These are phyloP conservation scores for Lepidopterella palustris DNA, from an alignment of 495 filamentous ascomycete species.

Conservation along the genomic window DNA sequence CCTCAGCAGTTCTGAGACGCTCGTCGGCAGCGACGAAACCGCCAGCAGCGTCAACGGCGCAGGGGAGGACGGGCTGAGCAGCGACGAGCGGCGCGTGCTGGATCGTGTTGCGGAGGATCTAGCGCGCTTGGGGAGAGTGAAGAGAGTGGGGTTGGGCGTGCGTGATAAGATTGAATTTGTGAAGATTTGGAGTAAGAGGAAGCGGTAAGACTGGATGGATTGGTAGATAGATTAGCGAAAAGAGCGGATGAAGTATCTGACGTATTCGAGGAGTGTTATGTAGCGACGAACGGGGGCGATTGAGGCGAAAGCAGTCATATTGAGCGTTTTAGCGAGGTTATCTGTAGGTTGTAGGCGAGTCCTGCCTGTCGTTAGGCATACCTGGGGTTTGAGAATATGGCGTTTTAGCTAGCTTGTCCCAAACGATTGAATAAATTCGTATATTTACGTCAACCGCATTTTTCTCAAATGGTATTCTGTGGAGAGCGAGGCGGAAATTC, in stretches of 20 bases:
- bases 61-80: constrained; percentile 25
- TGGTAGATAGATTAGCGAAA: not conserved
- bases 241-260: no score
- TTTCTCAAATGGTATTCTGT: no score
- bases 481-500: no score
- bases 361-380: no score
- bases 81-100: constrained; percentile 53
- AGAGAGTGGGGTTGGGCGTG: constrained; percentile 77
- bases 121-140: constrained; percentile 84
- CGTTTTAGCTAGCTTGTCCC: no score
- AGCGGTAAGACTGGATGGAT: not conserved
- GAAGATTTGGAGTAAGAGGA: constrained; percentile 48
- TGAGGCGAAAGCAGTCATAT: not conserved
- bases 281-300: not conserved
- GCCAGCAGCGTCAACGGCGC: not conserved
- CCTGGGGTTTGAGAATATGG: no score
- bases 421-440: no score
- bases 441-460: no score
- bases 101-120: constrained; percentile 77
- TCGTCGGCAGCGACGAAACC: constrained; percentile 24
- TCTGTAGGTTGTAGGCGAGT: not conserved
- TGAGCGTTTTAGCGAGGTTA: not conserved
- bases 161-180: constrained; percentile 80
- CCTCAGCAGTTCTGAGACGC: constrained; percentile 31
- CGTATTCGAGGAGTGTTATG: no score